Base-by-base conservation (phyloP, 495 filamentous ascomycete genomes). In the Annulohypoxylon moriforme region DNA sequence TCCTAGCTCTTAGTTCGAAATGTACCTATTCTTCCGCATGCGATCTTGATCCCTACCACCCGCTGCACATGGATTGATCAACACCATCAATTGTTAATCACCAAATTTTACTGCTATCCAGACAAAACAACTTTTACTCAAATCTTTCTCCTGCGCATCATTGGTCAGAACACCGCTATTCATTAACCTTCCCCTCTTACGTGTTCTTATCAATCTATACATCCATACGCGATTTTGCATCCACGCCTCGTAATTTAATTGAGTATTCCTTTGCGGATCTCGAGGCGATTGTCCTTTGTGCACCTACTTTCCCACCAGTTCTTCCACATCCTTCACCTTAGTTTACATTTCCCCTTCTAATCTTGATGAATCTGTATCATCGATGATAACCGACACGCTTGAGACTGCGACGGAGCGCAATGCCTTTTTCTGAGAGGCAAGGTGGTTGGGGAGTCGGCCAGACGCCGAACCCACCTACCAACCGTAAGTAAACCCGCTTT, bases 401-500 rank as follows among this genome's bases (percentile, higher is more conserved):
- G 18, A 47, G 29, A 42, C 18, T 31, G 49, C 55, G 55, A 56
- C 24, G 36, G 56, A 61, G 27, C 73, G 68, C 70, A 56, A 77
- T 77, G 75, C 42, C 71, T 72, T 68, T 72, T 71, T 16, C 70
- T 58, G 58, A 67, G 73, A 69, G 46, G 24, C 70, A 77, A 55
- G 70, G 67, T 68, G 68, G 71, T 64, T 77, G 75, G 75, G 75
- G 73, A 64, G 38, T 50, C 55, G 62, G 65, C 62, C 57, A 42
- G 27, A 36, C 16, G 61, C 33, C 73, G 67, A 62, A 53, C 42
- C 57, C 61, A 57, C 60, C 67, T 57, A 64, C 25, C 64, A 77
- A 77, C 70, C 73, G 75, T 77, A 77, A 77, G 75, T 77, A 67
- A 56, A 66, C 10, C 47, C 56, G 57, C 59, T 63, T 76, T 70